phyloP scores from a whole-genome alignment of 257 asterid species.

The Nicotiana attenuata region DNA sequence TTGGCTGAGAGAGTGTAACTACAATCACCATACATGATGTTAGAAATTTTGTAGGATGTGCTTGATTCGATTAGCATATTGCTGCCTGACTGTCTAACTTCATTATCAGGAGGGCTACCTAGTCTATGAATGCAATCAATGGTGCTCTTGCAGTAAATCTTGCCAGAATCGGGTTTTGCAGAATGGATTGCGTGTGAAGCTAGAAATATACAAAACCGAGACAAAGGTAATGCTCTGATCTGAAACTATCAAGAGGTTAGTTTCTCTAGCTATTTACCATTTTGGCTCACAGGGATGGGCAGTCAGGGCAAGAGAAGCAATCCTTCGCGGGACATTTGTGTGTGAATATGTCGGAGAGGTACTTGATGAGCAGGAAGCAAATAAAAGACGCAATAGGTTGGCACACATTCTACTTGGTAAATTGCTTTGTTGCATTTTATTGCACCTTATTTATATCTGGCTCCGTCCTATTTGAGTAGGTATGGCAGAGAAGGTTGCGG shows the following conservation, averaged over 20 bases:
- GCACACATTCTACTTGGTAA: background rate
- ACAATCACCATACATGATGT: background rate
- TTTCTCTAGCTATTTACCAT: conserved; percentile 10
- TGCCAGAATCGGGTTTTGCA: conserved; percentile 96
- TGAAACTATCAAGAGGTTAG: conserved; percentile 5
- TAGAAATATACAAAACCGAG: conserved; percentile 91
- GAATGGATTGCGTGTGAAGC: conserved; percentile 74
- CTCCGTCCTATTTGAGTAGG: conserved; percentile 32
- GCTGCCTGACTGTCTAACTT: conserved; percentile 15
- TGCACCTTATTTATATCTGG: conserved; percentile 4
- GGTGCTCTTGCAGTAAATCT: conserved; percentile 67
- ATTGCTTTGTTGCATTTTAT: background rate
- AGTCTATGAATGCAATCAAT: conserved; percentile 89
- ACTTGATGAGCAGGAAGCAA: conserved; percentile 76
- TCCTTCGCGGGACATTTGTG: conserved; percentile 82
- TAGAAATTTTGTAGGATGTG: background rate
- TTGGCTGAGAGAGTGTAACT: background rate
- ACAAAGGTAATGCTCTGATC: conserved; percentile 47
- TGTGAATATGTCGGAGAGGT: conserved; percentile 97
- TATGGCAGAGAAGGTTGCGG: conserved; percentile 51
- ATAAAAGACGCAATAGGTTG: conserved; percentile 73
- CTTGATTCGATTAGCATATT: background rate
- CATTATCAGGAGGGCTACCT: conserved; percentile 85
- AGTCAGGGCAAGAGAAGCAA: conserved; percentile 79
- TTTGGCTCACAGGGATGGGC: conserved; percentile 89